phyloP scores from a whole-genome alignment of 2,329 filamentous ascomycete species.

The Trichoderma lentiforme region DNA sequence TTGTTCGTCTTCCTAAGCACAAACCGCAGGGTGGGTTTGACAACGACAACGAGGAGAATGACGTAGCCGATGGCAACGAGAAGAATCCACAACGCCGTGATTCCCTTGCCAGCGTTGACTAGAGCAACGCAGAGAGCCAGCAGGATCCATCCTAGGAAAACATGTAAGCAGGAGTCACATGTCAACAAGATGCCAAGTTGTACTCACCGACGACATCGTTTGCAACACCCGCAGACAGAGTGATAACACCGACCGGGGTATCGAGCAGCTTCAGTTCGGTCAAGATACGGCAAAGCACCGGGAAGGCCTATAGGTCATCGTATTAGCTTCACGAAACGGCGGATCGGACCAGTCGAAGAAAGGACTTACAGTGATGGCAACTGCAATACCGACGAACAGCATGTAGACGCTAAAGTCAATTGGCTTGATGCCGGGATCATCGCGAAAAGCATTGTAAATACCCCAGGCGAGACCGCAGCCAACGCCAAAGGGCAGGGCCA shows the following conservation, averaged over 20 bases:
- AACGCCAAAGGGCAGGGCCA: conserved; percentile 78
- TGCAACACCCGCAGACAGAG: conserved; percentile 84
- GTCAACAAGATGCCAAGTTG: background rate
- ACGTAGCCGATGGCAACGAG: conserved; percentile 72
- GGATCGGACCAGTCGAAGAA: conserved; percentile 31
- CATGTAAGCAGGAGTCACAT: background rate
- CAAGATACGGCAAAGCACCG: conserved; percentile 88
- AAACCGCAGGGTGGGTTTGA: conserved; percentile 74
- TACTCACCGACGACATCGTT: conserved; percentile 65
- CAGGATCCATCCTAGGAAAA: conserved; percentile 65
- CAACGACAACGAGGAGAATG: conserved; percentile 67
- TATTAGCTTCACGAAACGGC: conserved; percentile 71
- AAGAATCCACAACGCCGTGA: conserved; percentile 82
- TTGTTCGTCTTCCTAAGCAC: conserved; percentile 70
- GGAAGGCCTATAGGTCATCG: conserved; percentile 67
- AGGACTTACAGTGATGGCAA: conserved; percentile 70
- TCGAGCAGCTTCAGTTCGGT: conserved; percentile 83
- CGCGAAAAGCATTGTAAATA: conserved; percentile 69
- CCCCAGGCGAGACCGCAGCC: conserved; percentile 79
- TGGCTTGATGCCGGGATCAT: conserved; percentile 37
- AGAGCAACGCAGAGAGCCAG: conserved; percentile 90
- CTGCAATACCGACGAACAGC: conserved; percentile 83
- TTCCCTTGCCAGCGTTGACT: conserved; percentile 79
- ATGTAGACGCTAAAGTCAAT: conserved; percentile 55
- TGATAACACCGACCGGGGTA: conserved; percentile 82